Conservation (phyloP, 306 rosid species). For the Trifolium fragiferum region DNA sequence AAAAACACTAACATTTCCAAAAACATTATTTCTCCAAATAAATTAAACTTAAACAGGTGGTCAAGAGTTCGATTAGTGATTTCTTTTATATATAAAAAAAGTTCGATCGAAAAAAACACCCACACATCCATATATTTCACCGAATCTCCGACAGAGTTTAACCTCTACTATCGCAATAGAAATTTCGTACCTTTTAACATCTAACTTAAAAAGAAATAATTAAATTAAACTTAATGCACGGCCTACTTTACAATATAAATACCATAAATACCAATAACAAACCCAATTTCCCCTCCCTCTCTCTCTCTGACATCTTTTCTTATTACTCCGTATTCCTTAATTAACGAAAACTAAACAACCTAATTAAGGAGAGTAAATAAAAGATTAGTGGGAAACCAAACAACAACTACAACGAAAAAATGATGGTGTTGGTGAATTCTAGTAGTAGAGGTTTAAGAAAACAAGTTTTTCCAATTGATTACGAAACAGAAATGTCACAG, state of each 20-base stretch:
- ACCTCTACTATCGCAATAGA: no score
- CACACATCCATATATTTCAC: no score
- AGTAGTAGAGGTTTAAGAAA: conserved; percentile 29
- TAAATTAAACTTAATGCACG: neutral
- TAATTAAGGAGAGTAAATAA: neutral
- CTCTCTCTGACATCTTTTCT: neutral
- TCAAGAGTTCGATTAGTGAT: no score
- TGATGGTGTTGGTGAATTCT: conserved; percentile 49
- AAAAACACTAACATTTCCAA: neutral
- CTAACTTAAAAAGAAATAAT: no score
- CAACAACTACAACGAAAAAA: neutral
- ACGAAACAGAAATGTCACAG: conserved; percentile 58
- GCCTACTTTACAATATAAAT: neutral
- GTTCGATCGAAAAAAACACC: no score
- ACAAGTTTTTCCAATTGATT: conserved; percentile 58
- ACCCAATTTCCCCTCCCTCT: neutral
- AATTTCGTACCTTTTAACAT: no score
- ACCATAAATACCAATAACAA: neutral
- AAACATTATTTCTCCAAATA: neutral
- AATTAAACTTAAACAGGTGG: no score
- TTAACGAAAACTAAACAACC: neutral
- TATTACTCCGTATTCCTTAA: neutral
- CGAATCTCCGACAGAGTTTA: no score
- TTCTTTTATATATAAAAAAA: no score
- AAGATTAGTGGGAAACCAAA: neutral